Percentiles rank a stretch among this genome's conserved stretches.
phyloP scores from a whole-genome alignment of 2,329 filamentous ascomycete genomes.

The Xylariaceae sp. region DNA sequence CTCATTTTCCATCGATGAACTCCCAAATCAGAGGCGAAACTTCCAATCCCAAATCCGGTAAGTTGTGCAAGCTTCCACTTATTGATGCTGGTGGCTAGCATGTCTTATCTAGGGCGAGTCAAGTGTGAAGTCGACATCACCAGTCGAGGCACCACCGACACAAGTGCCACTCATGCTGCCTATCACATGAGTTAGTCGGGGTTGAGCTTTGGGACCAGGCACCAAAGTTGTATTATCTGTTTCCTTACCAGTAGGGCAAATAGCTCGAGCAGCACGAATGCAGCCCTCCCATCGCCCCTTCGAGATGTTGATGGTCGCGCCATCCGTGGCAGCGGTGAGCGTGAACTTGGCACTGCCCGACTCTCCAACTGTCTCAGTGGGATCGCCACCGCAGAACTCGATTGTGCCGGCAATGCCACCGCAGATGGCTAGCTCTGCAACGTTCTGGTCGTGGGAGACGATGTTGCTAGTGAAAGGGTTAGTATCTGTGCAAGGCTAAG shows the following conservation, averaged over 20 bases:
- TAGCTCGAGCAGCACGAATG: constrained; percentile 48
- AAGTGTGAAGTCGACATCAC: constrained; percentile 43
- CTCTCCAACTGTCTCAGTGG: constrained; percentile 41
- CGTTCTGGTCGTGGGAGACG: constrained; percentile 46
- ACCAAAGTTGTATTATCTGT: too few species aligned
- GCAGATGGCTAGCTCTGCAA: constrained; percentile 47
- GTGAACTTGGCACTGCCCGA: constrained; percentile 47
- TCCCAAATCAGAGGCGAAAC: too few species aligned
- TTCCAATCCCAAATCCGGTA: too few species aligned
- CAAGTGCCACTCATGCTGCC: constrained; percentile 45
- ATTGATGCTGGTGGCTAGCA: constrained; percentile 2
- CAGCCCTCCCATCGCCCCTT: constrained; percentile 53
- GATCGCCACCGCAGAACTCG: constrained; percentile 42
- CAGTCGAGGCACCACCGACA: constrained; percentile 43
- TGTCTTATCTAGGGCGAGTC: constrained; percentile 22
- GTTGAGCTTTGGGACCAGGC: too few species aligned
- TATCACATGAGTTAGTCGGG: too few species aligned
- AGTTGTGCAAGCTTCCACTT: neutral
- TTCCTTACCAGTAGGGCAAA: constrained; percentile 49
- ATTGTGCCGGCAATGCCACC: constrained; percentile 47
- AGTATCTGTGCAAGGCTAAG: constrained; percentile 4
- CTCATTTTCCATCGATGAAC: too few species aligned
- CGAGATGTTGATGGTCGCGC: constrained; percentile 49
- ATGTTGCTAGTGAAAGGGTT: constrained; percentile 34
- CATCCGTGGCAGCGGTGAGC: constrained; percentile 38